Percentiles rank a stretch among this genome's conserved stretches.
Evolutionary conservation across 306 rosid genomes (phyloP).

Genomic region (Cucurbita maxima): DNA sequence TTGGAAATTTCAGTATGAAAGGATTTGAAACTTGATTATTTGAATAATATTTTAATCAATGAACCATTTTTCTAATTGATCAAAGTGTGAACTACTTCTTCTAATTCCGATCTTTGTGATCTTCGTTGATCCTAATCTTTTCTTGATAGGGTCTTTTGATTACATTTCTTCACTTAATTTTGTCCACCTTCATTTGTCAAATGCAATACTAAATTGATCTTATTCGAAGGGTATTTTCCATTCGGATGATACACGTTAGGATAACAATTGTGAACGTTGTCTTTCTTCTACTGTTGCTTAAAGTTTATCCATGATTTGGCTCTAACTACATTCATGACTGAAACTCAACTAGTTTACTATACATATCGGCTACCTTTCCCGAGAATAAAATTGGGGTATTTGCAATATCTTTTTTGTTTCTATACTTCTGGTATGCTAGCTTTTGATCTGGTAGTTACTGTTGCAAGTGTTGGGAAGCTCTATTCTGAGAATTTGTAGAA

Average conservation of each 20-base stretch:
- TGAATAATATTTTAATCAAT: not conserved
- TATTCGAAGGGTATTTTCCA: not conserved
- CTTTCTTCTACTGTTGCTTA: not conserved
- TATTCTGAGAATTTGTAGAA: not conserved
- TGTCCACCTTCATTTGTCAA: not conserved
- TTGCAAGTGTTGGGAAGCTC: not conserved
- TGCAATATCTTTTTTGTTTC: not conserved
- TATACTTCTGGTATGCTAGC: not conserved
- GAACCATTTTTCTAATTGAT: not conserved
- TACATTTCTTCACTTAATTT: not conserved
- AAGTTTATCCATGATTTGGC: not conserved
- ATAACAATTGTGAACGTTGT: not conserved
- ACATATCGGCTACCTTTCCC: not conserved
- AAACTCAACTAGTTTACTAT: not conserved
- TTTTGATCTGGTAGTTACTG: not conserved
- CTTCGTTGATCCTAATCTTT: not conserved
- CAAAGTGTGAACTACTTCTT: not conserved
- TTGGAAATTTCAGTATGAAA: not conserved
- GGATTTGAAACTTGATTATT: not conserved
- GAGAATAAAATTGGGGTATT: not conserved
- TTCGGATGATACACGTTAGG: not conserved
- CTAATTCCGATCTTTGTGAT: not conserved
- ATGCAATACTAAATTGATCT: not conserved
- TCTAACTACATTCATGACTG: not conserved
- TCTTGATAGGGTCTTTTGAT: not conserved